Evolutionary conservation across 2,329 filamentous ascomycete species (phyloP).

Genomic region (Phaeosphaeria sp.): DNA sequence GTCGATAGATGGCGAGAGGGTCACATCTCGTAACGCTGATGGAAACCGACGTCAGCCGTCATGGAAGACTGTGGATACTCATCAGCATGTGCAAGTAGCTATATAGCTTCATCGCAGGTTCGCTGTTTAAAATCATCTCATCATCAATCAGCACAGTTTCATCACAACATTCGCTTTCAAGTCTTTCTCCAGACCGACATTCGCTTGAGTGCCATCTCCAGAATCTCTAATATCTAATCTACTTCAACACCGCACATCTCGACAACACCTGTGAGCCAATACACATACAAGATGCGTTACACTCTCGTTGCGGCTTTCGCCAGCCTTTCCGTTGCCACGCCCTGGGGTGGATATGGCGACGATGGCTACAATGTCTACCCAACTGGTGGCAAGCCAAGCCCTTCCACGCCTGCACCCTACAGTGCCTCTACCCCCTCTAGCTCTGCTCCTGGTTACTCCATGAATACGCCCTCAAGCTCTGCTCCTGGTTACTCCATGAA

Average conservation of each 20-base stretch:
- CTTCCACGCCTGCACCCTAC: constrained; percentile 8
- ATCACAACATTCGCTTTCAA: constrained; percentile 41
- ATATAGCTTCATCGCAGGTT: constrained; percentile 34
- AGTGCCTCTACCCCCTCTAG: constrained; percentile 4
- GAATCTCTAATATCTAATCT: constrained; percentile 35
- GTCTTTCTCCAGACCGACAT: constrained; percentile 33
- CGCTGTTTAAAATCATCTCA: constrained; percentile 24
- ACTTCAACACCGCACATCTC: constrained; percentile 5
- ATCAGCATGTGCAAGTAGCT: constrained; percentile 11
- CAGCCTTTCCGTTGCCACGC: constrained; percentile 39
- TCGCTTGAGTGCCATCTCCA: constrained; percentile 38
- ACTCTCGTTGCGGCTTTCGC: constrained; percentile 39
- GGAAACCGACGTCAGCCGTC: constrained; percentile 33
- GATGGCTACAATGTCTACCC: constrained; percentile 21
- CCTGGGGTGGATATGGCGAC: constrained; percentile 22
- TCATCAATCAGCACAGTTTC: constrained; percentile 29
- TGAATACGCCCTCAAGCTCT: not conserved
- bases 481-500: not conserved
- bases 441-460: constrained; percentile 4
- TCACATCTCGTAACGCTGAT: constrained; percentile 31
- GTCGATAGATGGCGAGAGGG: constrained; percentile 32
- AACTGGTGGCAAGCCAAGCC: constrained; percentile 10
- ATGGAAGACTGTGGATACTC: constrained; percentile 28
- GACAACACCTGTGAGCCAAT: constrained; percentile 7
- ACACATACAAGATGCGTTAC: constrained; percentile 39